These are phyloP conservation scores for Coemansia reversa DNA, from an alignment of 192 early-diverging fungal genomes.

Conservation along the genomic window DNA sequence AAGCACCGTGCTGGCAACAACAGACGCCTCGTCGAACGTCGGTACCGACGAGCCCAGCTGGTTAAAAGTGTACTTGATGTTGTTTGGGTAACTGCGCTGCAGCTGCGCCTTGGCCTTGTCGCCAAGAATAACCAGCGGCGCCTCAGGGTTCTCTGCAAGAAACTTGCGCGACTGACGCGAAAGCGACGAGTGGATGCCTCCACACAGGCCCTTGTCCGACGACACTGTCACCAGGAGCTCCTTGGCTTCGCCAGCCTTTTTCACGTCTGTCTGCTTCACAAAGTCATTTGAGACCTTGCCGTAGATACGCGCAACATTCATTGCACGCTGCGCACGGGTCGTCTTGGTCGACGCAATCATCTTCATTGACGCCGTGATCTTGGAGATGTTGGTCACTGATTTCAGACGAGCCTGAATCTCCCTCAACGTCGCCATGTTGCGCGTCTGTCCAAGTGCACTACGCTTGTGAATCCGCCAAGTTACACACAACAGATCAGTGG, in stretches of 20 bases:
- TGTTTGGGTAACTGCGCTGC: slow-evolving; percentile 67
- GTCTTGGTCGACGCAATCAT: slow-evolving; percentile 99
- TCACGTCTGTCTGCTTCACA: slow-evolving; percentile 65
- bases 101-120: slow-evolving; percentile 94
- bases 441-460: slow-evolving; percentile 68
- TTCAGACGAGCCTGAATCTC: slow-evolving; percentile 94
- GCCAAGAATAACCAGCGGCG: slow-evolving; percentile 75
- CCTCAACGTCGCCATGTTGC: slow-evolving; percentile 93
- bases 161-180: slow-evolving; percentile 75
- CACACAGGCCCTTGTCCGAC: slow-evolving; percentile 97
- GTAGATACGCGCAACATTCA: slow-evolving; percentile 84
- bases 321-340: slow-evolving; percentile 75
- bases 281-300: slow-evolving; percentile 53
- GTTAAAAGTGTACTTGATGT: slow-evolving; percentile 87
- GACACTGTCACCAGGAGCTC: slow-evolving; percentile 80
- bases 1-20: slow-evolving; percentile 78
- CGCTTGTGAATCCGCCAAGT: not conserved
- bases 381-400: slow-evolving; percentile 97
- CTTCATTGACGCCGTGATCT: slow-evolving; percentile 99
- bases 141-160: slow-evolving; percentile 58
- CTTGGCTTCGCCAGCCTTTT: slow-evolving; percentile 62
- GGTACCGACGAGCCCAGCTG: slow-evolving; percentile 88
- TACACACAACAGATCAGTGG: not conserved
- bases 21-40: slow-evolving; percentile 82
- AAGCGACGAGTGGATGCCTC: slow-evolving; percentile 96